These are phyloP conservation scores for Nothomitra cinnamomea DNA, from an alignment of 2,329 filamentous ascomycete species.

Conservation along the genomic window DNA sequence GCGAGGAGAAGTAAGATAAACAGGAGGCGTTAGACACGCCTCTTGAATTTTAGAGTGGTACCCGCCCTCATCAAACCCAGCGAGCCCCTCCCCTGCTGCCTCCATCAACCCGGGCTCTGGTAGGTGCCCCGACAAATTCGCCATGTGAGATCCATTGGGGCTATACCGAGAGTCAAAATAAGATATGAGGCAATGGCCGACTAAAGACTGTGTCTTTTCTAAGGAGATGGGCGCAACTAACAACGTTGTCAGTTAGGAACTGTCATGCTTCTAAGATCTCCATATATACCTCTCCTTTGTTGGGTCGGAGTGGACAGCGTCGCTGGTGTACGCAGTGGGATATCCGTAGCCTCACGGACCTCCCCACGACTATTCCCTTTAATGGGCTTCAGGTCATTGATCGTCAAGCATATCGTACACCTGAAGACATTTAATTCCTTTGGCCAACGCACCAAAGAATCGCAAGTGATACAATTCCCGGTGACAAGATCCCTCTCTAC, in stretches of 20 bases:
- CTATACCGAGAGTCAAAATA: constrained; percentile 1
- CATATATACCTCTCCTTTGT: not conserved
- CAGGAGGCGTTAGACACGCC: not conserved
- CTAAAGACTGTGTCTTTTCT: constrained; percentile 4
- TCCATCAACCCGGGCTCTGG: not conserved
- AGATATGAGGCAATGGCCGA: constrained; percentile 5
- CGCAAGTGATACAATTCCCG: constrained; percentile 75
- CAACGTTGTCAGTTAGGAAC: not conserved
- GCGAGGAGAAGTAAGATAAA: not conserved
- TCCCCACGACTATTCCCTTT: not conserved
- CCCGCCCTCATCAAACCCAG: not conserved
- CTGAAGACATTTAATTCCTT: constrained; percentile 55
- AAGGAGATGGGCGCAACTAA: constrained; percentile 3
- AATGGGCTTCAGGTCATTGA: constrained; percentile 53
- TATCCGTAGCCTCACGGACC: not conserved
- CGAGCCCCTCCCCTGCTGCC: not conserved
- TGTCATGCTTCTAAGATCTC: not conserved
- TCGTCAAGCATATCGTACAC: constrained; percentile 68
- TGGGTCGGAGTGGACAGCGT: not conserved
- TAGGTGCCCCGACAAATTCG: too few relatives aligned
- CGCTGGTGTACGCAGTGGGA: not conserved
- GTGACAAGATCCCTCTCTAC: constrained; percentile 43
- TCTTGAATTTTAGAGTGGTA: not conserved
- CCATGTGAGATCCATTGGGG: not conserved
- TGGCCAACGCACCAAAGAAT: constrained; percentile 65